phyloP scores from a whole-genome alignment of 2,329 filamentous ascomycete genomes.

The Aspergillus fumigatus region DNA sequence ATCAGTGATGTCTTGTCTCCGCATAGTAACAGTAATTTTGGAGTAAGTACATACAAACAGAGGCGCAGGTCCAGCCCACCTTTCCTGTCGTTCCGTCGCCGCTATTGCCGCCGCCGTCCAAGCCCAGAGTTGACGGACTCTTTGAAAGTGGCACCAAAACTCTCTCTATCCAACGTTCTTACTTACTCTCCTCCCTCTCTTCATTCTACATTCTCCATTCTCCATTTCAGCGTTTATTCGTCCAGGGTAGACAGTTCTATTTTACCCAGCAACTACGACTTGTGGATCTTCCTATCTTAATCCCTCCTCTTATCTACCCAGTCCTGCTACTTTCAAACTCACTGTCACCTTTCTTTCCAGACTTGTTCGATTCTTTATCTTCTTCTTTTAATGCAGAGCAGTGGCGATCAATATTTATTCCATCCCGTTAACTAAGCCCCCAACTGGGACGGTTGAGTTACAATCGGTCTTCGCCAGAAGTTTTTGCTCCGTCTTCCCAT shows the following conservation, averaged over 20 bases:
- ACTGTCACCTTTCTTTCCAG: constrained; percentile 3
- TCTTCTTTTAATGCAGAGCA: not conserved
- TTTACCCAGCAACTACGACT: not conserved
- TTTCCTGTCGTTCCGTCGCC: constrained; percentile 4
- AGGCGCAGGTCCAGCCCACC: not conserved
- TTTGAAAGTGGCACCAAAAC: constrained; percentile 12
- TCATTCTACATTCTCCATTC: not conserved
- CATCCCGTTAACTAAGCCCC: constrained; percentile 5
- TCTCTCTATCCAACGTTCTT: constrained; percentile 10
- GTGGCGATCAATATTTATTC: constrained; percentile 2
- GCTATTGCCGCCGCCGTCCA: constrained; percentile 19
- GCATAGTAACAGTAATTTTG: too few species aligned
- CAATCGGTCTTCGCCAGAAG: constrained; percentile 16
- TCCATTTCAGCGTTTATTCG: constrained; percentile 1
- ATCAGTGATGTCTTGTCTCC: not conserved
- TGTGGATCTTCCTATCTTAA: constrained; percentile 1
- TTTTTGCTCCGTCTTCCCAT: constrained; percentile 29
- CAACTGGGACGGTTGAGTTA: constrained; percentile 14
- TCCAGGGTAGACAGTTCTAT: constrained; percentile 6
- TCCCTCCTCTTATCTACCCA: constrained; percentile 6
- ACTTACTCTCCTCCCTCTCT: constrained; percentile 5
- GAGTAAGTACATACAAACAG: too few species aligned
- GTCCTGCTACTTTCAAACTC: constrained; percentile 1
- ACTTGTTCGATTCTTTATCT: not conserved
- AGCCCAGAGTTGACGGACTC: constrained; percentile 5